phyloP scores from a whole-genome alignment of 768 basidiomycete genomes.

The Gymnopilus dilepis region DNA sequence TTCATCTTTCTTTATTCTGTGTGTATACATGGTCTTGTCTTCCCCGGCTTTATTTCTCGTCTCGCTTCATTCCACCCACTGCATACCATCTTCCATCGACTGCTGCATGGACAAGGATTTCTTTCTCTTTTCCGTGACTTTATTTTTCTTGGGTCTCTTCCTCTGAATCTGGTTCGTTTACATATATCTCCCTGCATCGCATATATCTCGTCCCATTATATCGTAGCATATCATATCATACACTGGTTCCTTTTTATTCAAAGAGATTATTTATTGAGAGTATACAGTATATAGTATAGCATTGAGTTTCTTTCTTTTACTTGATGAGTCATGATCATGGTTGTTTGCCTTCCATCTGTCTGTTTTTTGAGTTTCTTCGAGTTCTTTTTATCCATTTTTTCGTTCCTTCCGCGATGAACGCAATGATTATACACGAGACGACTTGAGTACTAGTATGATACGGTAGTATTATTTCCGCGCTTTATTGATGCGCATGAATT shows the following conservation, averaged over 20 bases:
- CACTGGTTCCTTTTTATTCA: too few species aligned
- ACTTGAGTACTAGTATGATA: too few species aligned
- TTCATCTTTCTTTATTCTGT: neutral
- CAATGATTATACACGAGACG: too few species aligned
- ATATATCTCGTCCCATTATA: slow-evolving; percentile 1
- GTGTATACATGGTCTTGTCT: neutral
- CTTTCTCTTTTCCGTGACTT: neutral
- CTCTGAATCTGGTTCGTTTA: neutral
- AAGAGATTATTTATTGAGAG: too few species aligned
- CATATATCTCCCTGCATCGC: neutral
- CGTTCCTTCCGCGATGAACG: too few species aligned
- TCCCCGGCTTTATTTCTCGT: neutral
- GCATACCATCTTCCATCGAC: neutral
- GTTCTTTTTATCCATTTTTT: neutral
- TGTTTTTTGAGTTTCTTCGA: too few species aligned
- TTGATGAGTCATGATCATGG: too few species aligned
- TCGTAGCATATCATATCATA: neutral
- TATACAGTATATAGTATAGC: too few species aligned
- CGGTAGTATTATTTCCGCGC: neutral
- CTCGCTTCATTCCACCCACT: neutral
- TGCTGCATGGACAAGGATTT: slow-evolving; percentile 4
- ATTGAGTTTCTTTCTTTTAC: too few species aligned
- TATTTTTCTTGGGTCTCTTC: neutral
- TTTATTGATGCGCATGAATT: neutral
- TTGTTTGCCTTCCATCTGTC: too few species aligned